Evolutionary conservation across 116 monocot species (phyloP).

Genomic region (Papilionanthe hybrid): DNA sequence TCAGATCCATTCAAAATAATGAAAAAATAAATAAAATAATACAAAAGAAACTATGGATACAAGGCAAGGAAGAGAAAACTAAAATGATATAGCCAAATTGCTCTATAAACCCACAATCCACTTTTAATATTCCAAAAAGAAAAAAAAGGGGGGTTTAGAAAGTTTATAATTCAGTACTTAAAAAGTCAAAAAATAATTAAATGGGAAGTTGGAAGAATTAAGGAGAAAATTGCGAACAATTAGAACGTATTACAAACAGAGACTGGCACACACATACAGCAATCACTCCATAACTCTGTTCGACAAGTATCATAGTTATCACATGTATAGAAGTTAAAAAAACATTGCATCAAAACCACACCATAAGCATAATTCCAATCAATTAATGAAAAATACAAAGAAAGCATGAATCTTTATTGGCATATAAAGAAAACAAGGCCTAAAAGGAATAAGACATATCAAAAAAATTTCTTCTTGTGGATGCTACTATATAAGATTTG

Average conservation of each 20-base stretch:
- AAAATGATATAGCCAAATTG: neutral
- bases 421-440: neutral
- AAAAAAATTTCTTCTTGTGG: too few relatives aligned
- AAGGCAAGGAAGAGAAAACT: neutral
- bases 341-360: neutral
- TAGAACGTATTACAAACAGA: neutral
- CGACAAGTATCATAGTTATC: neutral
- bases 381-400: neutral
- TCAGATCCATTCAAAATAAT: neutral
- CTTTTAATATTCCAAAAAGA: neutral
- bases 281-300: neutral
- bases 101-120: neutral
- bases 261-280: neutral
- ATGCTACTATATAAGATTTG: neutral
- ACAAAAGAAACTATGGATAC: neutral
- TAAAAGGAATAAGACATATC: too few relatives aligned
- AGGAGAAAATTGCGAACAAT: neutral
- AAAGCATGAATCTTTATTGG: neutral
- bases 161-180: neutral
- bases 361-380: neutral
- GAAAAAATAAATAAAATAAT: neutral
- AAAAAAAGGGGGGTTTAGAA: neutral
- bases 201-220: neutral
- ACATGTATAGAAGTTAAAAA: neutral
- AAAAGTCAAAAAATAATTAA: neutral